A percentile compares a stretch with the other conserved stretches of the same genome.
Conservation (phyloP, 129 eudicot species). For the Ambrosia trifida region DNA sequence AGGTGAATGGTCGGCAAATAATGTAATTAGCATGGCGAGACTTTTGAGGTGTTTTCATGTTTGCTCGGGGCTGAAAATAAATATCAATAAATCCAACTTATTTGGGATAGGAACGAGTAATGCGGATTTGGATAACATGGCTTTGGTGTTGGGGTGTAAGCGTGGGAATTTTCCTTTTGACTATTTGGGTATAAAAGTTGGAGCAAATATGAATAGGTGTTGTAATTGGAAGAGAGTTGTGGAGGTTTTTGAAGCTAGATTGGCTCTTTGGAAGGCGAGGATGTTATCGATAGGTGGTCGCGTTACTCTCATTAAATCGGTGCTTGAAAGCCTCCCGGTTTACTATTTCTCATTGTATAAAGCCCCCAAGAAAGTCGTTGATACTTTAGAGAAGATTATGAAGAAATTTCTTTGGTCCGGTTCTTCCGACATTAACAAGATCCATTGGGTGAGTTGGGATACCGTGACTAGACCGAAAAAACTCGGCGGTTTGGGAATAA, state of each 20-base stretch:
- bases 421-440: no score
- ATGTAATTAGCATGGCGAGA: no score
- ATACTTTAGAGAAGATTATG: no score
- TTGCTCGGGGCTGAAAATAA: no score
- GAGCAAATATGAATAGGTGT: background rate
- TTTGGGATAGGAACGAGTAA: background rate
- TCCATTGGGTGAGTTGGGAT: no score
- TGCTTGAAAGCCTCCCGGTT: background rate
- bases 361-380: no score
- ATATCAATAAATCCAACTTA: no score
- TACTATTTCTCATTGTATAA: background rate
- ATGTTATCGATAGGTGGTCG: background rate
- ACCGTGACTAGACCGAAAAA: no score
- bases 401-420: no score
- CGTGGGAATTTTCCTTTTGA: background rate
- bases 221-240: background rate
- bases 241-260: background rate
- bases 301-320: background rate
- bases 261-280: background rate
- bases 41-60: no score
- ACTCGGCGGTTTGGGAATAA: no score
- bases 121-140: background rate
- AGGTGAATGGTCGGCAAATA: no score
- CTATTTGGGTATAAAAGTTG: background rate
- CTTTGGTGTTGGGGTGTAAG: background rate